Conservation (phyloP, 371 early-diverging fungal genomes). For the Edhazardia aedis region DNA sequence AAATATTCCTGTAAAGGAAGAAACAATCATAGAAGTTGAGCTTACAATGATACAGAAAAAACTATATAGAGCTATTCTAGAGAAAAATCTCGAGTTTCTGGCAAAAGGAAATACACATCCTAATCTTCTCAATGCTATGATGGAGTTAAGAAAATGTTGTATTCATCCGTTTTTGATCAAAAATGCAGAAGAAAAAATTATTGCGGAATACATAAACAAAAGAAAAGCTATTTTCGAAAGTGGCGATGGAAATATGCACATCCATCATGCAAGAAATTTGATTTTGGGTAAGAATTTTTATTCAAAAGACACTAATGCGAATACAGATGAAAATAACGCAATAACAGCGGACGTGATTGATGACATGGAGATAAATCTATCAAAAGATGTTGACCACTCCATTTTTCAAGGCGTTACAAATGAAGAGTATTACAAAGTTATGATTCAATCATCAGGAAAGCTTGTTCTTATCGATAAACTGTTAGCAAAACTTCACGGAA, state of each 20-base stretch:
- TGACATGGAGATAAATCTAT: too few species aligned
- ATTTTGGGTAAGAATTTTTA: too few species aligned
- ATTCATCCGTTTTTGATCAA: slow-evolving; percentile 60
- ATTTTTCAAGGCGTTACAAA: slow-evolving; percentile 28
- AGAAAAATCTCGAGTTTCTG: neutral
- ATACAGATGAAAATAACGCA: neutral
- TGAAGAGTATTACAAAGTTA: slow-evolving; percentile 53
- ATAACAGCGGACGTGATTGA: too few species aligned
- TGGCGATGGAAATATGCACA: neutral
- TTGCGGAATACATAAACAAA: slow-evolving; percentile 36
- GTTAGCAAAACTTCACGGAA: slow-evolving; percentile 62
- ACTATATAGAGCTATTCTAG: slow-evolving; percentile 20
- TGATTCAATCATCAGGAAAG: slow-evolving; percentile 78
- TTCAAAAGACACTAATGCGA: too few species aligned
- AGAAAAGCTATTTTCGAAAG: neutral
- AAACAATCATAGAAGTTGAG: slow-evolving; percentile 58
- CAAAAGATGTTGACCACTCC: too few species aligned
- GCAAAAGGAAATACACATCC: slow-evolving; percentile 54
- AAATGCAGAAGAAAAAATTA: slow-evolving; percentile 61
- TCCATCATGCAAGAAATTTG: too few species aligned
- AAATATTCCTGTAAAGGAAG: slow-evolving; percentile 59
- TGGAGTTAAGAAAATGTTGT: slow-evolving; percentile 61
- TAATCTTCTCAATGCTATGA: slow-evolving; percentile 49
- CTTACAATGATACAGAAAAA: slow-evolving; percentile 58
- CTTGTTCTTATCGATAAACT: slow-evolving; percentile 62